phyloP scores from a whole-genome alignment of 257 asterid genomes.

The Primulina huaijiensis region DNA sequence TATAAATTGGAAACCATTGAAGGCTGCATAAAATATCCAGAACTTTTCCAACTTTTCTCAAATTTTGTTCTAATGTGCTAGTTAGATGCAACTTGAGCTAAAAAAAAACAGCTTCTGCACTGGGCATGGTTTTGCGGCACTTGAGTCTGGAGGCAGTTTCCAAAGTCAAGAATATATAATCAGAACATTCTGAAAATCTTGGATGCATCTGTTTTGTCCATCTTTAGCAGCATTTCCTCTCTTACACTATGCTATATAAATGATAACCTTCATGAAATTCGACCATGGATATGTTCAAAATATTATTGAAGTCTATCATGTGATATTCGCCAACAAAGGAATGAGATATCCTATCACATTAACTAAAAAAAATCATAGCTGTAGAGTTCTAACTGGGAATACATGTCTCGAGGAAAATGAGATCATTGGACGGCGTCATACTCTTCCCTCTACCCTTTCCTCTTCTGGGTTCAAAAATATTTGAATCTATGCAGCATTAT shows the following conservation, averaged over 20 bases:
- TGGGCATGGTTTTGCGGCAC: too few species aligned
- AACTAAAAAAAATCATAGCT: neutral
- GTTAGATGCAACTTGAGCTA: neutral
- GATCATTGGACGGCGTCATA: neutral
- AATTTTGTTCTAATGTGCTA: neutral
- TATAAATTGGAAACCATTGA: neutral
- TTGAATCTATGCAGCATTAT: neutral
- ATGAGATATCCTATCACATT: neutral
- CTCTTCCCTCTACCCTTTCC: neutral
- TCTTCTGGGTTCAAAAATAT: neutral
- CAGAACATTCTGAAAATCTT: neutral
- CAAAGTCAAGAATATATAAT: too few species aligned
- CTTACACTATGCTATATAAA: neutral
- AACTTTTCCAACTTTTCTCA: too few species aligned
- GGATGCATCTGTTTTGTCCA: neutral
- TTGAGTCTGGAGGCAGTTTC: too few species aligned
- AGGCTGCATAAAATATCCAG: neutral
- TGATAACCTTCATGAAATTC: neutral
- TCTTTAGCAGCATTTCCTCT: neutral
- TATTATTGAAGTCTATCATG: neutral
- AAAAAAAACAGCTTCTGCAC: too few species aligned
- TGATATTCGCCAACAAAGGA: neutral
- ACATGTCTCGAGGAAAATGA: neutral
- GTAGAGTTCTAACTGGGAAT: neutral
- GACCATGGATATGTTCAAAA: neutral